Conservation (phyloP, 768 basidiomycete genomes). For the Mycena rosella region DNA sequence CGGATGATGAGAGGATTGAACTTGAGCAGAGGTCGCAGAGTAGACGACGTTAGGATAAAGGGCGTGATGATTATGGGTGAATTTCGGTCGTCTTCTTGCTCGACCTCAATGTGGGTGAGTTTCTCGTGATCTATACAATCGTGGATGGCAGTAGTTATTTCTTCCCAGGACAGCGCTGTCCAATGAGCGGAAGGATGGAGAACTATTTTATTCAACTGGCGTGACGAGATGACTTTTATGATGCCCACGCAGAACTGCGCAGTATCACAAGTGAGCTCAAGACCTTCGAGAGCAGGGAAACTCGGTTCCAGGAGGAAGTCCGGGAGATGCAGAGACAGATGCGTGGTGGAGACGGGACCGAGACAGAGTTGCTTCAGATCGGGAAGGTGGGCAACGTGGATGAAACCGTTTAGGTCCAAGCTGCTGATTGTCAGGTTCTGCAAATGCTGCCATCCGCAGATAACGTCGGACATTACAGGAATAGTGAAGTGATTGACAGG, state of each 20-base stretch:
- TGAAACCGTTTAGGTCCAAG: constrained; percentile 15
- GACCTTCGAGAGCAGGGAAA: constrained; percentile 13
- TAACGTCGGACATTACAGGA: constrained; percentile 7
- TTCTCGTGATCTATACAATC: too few relatives aligned
- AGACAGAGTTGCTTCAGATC: constrained; percentile 9
- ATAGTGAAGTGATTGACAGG: background rate
- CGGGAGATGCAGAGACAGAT: constrained; percentile 2
- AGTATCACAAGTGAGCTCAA: constrained; percentile 3
- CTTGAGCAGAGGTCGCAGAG: constrained; percentile 17
- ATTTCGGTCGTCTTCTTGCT: background rate
- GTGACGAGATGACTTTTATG: constrained; percentile 23
- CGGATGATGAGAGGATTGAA: background rate
- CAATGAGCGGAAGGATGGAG: constrained; percentile 6
- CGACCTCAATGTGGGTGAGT: background rate
- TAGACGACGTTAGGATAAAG: constrained; percentile 12
- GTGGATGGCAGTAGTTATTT: constrained; percentile 17
- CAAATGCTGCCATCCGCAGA: constrained; percentile 29
- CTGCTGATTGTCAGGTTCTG: constrained; percentile 2
- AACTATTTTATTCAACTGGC: background rate
- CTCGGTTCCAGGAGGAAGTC: constrained; percentile 5
- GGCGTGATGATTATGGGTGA: background rate
- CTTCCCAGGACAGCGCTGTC: constrained; percentile 23
- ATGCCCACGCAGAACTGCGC: constrained; percentile 16
- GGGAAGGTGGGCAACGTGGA: constrained; percentile 12
- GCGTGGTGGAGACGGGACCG: background rate